Base-by-base conservation (phyloP, 192 early-diverging fungal species). In the Entomortierella lignicola region DNA sequence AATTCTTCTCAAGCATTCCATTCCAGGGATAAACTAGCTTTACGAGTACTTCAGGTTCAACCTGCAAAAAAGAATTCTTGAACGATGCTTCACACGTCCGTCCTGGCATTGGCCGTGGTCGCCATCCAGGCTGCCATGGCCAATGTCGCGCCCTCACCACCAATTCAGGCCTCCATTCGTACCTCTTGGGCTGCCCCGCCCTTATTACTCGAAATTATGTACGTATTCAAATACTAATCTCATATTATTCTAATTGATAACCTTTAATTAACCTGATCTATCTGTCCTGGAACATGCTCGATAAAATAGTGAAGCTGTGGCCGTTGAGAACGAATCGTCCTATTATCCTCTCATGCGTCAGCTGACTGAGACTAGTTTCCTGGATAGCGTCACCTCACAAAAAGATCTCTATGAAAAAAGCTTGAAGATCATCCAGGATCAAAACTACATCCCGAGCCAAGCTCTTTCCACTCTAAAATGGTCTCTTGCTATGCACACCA, bases 201-300 rank as follows among this genome's bases (percentile, higher is more conserved):
- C 27, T 81, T 93, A 31, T 64, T 88, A 0, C 86, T 95, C 17
- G 94, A 97, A 82, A 88, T 93, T 30, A 69, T 93, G 88, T 94
- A 94, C 8, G 42, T 27, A 27, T 55, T 17, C n/a, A 26, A 8
- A 20, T 53, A 8, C 1, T 53, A 1, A 26, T 53, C 42, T 18
- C n/a, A 43, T 31, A 47, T 41, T 43, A 60, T 18, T n/a, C n/a
- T n/a, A n/a, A n/a, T n/a, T n/a, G n/a, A n/a, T n/a, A n/a, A n/a
- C n/a, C n/a, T n/a, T n/a, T n/a, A n/a, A n/a, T n/a, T n/a, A n/a
- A n/a, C n/a, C n/a, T n/a, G n/a, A n/a, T n/a, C n/a, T n/a, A n/a
- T n/a, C n/a, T n/a, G n/a, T n/a, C n/a, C n/a, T n/a, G n/a, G n/a
- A n/a, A n/a, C n/a, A n/a, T n/a, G n/a, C n/a, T n/a, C n/a, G n/a